Evolutionary conservation across 306 rosid species (phyloP).

Genomic region (Comarum palustre): DNA sequence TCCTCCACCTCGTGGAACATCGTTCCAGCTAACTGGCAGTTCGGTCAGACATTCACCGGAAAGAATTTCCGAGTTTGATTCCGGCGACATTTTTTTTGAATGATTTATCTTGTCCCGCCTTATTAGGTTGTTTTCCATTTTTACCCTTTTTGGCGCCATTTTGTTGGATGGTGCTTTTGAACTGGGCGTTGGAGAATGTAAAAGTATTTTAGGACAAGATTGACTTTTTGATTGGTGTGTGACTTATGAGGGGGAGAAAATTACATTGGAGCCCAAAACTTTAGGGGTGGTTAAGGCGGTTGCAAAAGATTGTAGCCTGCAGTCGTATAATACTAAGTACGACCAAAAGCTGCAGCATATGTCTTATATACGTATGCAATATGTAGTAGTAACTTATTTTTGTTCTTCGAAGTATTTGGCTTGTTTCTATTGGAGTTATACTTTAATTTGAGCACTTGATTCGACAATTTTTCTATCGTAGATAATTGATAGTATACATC

Average conservation of each 20-base stretch:
- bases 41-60: slow-evolving; percentile 92
- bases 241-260: slow-evolving; percentile 15
- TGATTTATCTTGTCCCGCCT: slow-evolving; percentile 28
- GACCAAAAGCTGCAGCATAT: slow-evolving; percentile 21
- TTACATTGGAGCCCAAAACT: neutral
- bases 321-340: slow-evolving; percentile 38
- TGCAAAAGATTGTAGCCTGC: slow-evolving; percentile 60
- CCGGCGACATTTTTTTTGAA: neutral
- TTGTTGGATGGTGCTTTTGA: slow-evolving; percentile 23
- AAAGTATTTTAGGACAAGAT: slow-evolving; percentile 4
- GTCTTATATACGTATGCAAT: slow-evolving; percentile 20
- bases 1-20: slow-evolving; percentile 90
- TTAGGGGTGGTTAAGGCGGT: slow-evolving; percentile 62
- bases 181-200: slow-evolving; percentile 45
- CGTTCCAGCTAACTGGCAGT: slow-evolving; percentile 76
- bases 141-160: slow-evolving; percentile 31
- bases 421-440: slow-evolving; percentile 20
- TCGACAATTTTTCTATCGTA: neutral
- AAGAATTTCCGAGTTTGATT: slow-evolving; percentile 72
- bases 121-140: slow-evolving; percentile 33
- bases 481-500: neutral
- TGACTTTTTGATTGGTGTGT: slow-evolving; percentile 17
- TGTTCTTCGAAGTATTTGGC: neutral
- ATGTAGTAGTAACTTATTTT: slow-evolving; percentile 16
- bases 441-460: neutral